Base-by-base conservation (phyloP, 345 rosid genomes). In the Boechera divaricarpa region DNA sequence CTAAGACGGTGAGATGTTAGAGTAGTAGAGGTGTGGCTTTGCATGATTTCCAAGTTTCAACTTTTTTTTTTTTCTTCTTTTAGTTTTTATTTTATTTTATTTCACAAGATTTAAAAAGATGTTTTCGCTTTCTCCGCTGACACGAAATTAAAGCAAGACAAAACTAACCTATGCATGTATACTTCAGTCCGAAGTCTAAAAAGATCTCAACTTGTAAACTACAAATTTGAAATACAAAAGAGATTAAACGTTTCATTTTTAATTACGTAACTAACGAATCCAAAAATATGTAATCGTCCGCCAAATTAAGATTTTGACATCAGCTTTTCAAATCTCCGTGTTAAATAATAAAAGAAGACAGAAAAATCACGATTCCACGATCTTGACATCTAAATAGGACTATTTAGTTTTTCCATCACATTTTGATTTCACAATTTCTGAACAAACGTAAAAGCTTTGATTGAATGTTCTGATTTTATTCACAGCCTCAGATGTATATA, bases 31-130 rank as follows among this genome's bases (percentile, higher is more conserved):
- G 77, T 78, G 77, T 72, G 64, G 81, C 69, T 78, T 67, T 78
- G 81, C 81, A 78, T 78, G 81, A 72, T 78, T 72, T 72, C 73
- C 81, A 78, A 59, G 81, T 78, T 78, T 78, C 81, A 78, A 29
- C 16, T 3, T 66, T 26, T 21, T 21, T 21, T 21, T 21, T 21
- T 56, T 45, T 44, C 58, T 77, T 77, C 24, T 69, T 77, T 41
- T 65, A 0, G 3, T 63, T 45, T 41, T 45, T 1, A 10, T 53
- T 60, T 47, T 0, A 33, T 44, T 45, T 63, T 35, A 31, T 44
- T 67, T 52, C 63, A 68, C 32, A 44, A 70, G 76, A 53, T 76
- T 41, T 64, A 21, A 53, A 53, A 77, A 69, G 41, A 54, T 77
- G 70, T 77, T 77, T 53, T 77, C 65, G 64, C 75, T 77, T 69